phyloP scores from a whole-genome alignment of 2,329 filamentous ascomycete species.

The Pseudogymnoascus sp. region DNA sequence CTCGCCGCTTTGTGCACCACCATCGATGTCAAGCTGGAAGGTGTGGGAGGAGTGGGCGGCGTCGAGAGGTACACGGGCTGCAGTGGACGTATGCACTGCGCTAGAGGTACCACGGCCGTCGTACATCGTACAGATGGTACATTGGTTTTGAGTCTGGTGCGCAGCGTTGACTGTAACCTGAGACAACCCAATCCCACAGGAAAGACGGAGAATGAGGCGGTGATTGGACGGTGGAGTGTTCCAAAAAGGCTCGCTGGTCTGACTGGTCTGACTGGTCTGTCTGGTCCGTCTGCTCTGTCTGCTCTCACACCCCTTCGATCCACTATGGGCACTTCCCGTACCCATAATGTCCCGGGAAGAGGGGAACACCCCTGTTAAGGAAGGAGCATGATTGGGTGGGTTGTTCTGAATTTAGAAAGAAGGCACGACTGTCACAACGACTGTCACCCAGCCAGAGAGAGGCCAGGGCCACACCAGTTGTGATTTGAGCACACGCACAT shows the following conservation, averaged over 20 bases:
- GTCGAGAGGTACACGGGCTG: slow-evolving; percentile 1
- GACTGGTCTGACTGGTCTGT: background rate
- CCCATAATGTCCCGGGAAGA: slow-evolving; percentile 6
- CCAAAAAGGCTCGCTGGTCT: background rate
- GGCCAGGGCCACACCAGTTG: background rate
- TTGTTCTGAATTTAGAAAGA: slow-evolving; percentile 7
- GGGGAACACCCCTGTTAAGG: background rate
- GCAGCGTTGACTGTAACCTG: background rate
- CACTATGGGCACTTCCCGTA: slow-evolving; percentile 5
- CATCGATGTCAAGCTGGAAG: background rate
- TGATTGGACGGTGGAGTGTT: background rate
- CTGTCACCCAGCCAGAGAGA: background rate
- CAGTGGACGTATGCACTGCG: slow-evolving; percentile 1
- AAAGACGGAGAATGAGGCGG: background rate
- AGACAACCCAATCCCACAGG: background rate
- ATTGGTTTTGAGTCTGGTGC: background rate
- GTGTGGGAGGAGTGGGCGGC: background rate
- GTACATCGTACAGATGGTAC: background rate
- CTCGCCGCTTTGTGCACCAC: background rate
- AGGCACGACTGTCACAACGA: background rate
- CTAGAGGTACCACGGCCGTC: background rate
- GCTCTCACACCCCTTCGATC: slow-evolving; percentile 3
- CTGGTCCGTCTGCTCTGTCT: background rate
- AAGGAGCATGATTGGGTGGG: background rate
- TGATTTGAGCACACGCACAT: background rate